Base-by-base conservation (phyloP, 441 rosid genomes). In the Erodium trifolium region DNA sequence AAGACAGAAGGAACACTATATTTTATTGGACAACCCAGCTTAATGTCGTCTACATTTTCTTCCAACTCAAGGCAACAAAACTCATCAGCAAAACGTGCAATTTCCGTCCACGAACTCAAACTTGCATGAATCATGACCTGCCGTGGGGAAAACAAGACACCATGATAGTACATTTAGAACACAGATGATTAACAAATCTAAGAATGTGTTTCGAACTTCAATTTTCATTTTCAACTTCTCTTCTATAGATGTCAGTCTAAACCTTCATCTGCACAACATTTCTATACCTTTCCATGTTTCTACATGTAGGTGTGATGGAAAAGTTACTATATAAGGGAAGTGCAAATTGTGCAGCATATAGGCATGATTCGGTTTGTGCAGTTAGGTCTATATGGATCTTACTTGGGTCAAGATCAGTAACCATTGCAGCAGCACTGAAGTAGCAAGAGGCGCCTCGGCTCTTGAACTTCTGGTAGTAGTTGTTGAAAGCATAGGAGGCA, bases 401-500 rank as follows among this genome's bases (percentile, higher is more conserved):
- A 83, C 88, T 83, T 39, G 88, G 92, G 72, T 85, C 87, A 45
- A 79, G 86, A 75, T 81, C 84, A 55, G 89, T 84, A 35, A 81
- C 70, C 67, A 87, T 81, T 12, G 92, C 89, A 53, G 86, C 86
- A 68, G 87, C 47, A 66, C 78, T 77, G 82, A 87, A 87, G 75
- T 83, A 85, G 70, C 88, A 85, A 34, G 87, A 79, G 4, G 83
- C 92, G 34, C 88, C 89, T 49, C 57, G 68, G 65, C 72, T 77
- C 84, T 82, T 87, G 72, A 81, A 87, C 78, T 83, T 83, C 65
- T 87, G 92, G 43, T 85, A 85, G 66, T 83, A 83, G 70, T 70
- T 79, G 41, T 87, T 83, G 80, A 87, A 87, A 72, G 86, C 89
- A 73, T 66, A 82, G 53, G 87, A 82, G 69, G 92, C 92, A 71